Conservation (phyloP, 1,139 yeast species). For the Debaryomyces psychrophilus region DNA sequence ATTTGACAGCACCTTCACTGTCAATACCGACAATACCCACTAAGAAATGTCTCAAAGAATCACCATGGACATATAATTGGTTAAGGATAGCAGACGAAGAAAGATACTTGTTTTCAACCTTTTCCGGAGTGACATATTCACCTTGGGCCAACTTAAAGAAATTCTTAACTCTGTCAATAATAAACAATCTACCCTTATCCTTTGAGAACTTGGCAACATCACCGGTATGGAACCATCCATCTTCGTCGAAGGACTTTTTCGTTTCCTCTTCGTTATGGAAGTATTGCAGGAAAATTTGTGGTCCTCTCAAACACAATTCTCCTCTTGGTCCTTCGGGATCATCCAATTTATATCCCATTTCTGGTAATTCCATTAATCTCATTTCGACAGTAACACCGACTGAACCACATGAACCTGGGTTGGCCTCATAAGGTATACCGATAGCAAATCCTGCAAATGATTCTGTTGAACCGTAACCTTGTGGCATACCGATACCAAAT, state of each 20-base stretch:
- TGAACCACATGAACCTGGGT: constrained; percentile 69
- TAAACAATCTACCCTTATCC: constrained; percentile 55
- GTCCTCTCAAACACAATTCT: constrained; percentile 69
- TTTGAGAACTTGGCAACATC: constrained; percentile 64
- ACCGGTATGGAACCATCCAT: constrained; percentile 75
- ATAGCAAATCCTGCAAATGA: constrained; percentile 65
- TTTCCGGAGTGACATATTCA: constrained; percentile 80
- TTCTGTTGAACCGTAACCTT: constrained; percentile 83
- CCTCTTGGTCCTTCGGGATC: constrained; percentile 51
- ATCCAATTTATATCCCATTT: constrained; percentile 58
- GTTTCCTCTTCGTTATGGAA: constrained; percentile 53
- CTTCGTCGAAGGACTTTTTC: constrained; percentile 25
- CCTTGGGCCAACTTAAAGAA: constrained; percentile 83
- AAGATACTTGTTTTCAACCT: constrained; percentile 66
- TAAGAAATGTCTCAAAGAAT: constrained; percentile 33
- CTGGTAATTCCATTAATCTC: constrained; percentile 66
- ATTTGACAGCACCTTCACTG: constrained; percentile 25
- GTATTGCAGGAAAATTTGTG: constrained; percentile 64
- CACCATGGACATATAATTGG: constrained; percentile 58
- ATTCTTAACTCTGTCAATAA: constrained; percentile 78
- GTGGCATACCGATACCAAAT: constrained; percentile 58
- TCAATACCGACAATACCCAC: constrained; percentile 48
- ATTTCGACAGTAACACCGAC: constrained; percentile 56
- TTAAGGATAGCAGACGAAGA: constrained; percentile 53
- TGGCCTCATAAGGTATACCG: constrained; percentile 44